These are phyloP conservation scores for Lachancea sp. DNA, from an alignment of 805 yeast species.

Conservation along the genomic window DNA sequence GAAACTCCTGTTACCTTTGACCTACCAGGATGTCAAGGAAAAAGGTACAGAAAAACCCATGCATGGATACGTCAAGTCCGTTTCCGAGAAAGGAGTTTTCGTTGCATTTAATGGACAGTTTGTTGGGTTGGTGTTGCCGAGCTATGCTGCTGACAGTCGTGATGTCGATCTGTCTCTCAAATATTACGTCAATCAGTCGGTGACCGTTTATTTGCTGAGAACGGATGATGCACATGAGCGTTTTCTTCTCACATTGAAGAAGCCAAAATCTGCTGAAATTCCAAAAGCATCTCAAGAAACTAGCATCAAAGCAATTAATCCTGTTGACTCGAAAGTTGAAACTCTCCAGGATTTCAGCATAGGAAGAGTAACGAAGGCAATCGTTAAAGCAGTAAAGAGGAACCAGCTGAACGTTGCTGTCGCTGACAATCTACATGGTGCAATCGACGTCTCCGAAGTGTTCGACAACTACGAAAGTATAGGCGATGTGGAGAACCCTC, in stretches of 20 bases:
- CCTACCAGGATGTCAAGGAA: conserved; percentile 48
- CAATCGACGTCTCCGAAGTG: conserved; percentile 69
- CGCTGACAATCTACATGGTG: conserved; percentile 73
- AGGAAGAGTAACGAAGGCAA: conserved; percentile 58
- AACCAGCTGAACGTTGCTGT: conserved; percentile 69
- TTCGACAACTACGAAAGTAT: conserved; percentile 51
- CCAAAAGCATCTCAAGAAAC: conserved; percentile 11
- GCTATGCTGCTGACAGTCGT: conserved; percentile 53
- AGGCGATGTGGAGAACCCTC: conserved; percentile 50
- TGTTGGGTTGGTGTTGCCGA: conserved; percentile 77
- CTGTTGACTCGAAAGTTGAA: conserved; percentile 52
- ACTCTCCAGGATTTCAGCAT: conserved; percentile 45
- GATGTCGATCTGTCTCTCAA: conserved; percentile 47
- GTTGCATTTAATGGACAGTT: conserved; percentile 74
- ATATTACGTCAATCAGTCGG: conserved; percentile 63
- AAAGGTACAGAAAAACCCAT: conserved; percentile 40
- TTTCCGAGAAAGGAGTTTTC: conserved; percentile 76
- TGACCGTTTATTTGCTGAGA: conserved; percentile 58
- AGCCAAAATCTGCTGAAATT: conserved; percentile 21
- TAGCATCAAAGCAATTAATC: conserved; percentile 38
- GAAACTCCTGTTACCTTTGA: conserved; percentile 45
- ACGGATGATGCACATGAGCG: conserved; percentile 64
- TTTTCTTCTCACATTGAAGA: conserved; percentile 59
- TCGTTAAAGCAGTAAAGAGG: conserved; percentile 55
- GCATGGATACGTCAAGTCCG: conserved; percentile 72